Conservation (phyloP, 345 rosid species). For the Ceriops zippeliana region DNA sequence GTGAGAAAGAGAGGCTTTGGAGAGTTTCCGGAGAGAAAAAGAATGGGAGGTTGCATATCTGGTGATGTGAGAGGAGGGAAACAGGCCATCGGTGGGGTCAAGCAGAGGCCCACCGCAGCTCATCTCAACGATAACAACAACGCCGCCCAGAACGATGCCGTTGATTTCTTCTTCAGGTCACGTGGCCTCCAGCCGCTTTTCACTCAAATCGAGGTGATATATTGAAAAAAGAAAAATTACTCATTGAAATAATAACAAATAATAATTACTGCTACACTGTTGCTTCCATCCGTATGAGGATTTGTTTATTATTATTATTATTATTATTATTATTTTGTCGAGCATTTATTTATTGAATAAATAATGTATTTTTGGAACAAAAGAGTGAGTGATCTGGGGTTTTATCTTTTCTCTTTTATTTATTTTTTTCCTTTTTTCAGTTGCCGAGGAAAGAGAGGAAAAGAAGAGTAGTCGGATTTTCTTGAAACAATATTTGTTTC, state of each 20-base stretch:
- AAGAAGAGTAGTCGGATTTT: too few species aligned
- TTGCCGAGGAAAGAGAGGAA: too few species aligned
- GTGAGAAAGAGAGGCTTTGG: too few species aligned
- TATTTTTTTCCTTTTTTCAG: too few species aligned
- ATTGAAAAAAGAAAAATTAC: too few species aligned
- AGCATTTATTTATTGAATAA: too few species aligned
- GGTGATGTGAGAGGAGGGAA: slow-evolving; percentile 67
- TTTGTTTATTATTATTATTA: too few species aligned
- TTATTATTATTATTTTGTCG: too few species aligned
- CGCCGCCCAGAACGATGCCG: slow-evolving; percentile 55
- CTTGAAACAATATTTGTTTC: too few species aligned
- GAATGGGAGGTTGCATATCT: slow-evolving; percentile 63
- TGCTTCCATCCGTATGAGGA: fast-evolving
- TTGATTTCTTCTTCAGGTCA: slow-evolving; percentile 59
- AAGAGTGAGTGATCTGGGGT: too few species aligned
- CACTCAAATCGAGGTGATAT: slow-evolving; percentile 68
- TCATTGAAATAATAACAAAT: not conserved
- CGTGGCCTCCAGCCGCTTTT: slow-evolving; percentile 50
- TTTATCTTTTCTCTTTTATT: too few species aligned
- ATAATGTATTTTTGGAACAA: too few species aligned
- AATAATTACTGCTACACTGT: not conserved
- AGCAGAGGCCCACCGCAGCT: slow-evolving; percentile 22
- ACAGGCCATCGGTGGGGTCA: slow-evolving; percentile 68
- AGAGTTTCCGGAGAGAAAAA: slow-evolving; percentile 2
- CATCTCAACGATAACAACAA: not conserved